phyloP scores from a whole-genome alignment of 1,284 basidiomycete genomes.

The Sporisorium iseilematis-ciliati region DNA sequence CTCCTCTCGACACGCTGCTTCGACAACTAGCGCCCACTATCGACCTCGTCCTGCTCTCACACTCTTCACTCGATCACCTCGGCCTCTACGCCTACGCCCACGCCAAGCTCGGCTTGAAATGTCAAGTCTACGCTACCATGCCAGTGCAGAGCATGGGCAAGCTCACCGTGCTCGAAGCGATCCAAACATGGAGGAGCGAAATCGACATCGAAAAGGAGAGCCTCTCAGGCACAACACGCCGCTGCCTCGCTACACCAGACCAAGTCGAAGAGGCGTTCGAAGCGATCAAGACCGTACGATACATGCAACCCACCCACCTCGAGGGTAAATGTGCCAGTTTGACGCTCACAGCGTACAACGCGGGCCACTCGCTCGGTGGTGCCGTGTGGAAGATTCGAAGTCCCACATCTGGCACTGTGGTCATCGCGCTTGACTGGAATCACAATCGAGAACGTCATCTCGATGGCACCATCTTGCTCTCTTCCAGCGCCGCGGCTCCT shows the following conservation, averaged over 20 bases:
- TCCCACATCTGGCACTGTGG: conserved; percentile 91
- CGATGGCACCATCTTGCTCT: conserved; percentile 82
- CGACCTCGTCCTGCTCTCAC: conserved; percentile 89
- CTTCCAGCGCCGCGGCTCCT: conserved; percentile 41
- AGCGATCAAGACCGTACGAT: conserved; percentile 88
- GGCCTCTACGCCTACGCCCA: conserved; percentile 92
- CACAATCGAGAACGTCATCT: conserved; percentile 96
- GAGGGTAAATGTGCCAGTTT: conserved; percentile 78
- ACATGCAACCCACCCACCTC: conserved; percentile 94
- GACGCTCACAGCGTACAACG: conserved; percentile 94
- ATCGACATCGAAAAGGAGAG: conserved; percentile 54
- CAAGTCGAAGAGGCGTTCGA: conserved; percentile 97
- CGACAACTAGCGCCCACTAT: conserved; percentile 76
- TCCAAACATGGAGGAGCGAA: conserved; percentile 60
- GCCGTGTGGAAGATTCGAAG: conserved; percentile 99
- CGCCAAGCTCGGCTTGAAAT: conserved; percentile 86
- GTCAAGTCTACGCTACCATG: conserved; percentile 94
- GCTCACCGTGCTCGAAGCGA: conserved; percentile 75
- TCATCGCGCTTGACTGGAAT: conserved; percentile 96
- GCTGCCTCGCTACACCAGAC: conserved; percentile 79
- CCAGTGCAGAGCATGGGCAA: conserved; percentile 97
- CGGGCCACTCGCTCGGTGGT: conserved; percentile 94
- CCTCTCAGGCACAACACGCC: conserved; percentile 8
- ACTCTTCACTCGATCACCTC: conserved; percentile 88
- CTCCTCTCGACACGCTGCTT: conserved; percentile 45